These are phyloP conservation scores for Flaveria brownii DNA, from an alignment of 129 eudicot species.

Conservation along the genomic window DNA sequence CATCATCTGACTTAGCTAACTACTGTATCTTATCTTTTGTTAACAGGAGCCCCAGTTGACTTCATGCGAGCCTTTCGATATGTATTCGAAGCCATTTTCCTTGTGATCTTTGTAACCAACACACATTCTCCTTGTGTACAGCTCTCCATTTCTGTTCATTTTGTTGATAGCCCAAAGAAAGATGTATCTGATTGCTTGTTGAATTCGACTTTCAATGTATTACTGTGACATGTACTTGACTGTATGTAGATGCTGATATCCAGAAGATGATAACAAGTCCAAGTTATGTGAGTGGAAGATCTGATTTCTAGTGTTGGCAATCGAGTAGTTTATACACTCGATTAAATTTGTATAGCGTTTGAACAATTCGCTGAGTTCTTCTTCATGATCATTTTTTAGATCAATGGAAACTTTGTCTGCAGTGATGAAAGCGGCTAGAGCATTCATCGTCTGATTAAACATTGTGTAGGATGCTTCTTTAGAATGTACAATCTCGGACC, in stretches of 20 bases:
- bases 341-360: no score
- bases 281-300: not conserved
- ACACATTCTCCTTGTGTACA: slow-evolving; percentile 29
- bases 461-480: no score
- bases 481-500: no score
- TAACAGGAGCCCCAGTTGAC: slow-evolving; percentile 84
- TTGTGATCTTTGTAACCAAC: slow-evolving; percentile 37
- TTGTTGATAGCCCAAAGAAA: no score
- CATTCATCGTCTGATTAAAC: no score
- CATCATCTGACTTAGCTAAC: not conserved
- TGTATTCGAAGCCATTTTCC: slow-evolving; percentile 73
- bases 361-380: no score
- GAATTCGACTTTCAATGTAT: not conserved
- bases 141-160: no score
- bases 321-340: no score
- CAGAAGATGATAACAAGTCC: not conserved
- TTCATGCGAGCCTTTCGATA: slow-evolving; percentile 66
- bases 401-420: no score
- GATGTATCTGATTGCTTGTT: not conserved
- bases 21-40: not conserved
- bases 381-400: no score
- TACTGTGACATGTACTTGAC: not conserved
- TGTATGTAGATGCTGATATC: not conserved
- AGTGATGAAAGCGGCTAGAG: no score
- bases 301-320: not conserved